These are phyloP conservation scores for Aschersonia sp. DNA, from an alignment of 2,329 filamentous ascomycete genomes.

Conservation along the genomic window DNA sequence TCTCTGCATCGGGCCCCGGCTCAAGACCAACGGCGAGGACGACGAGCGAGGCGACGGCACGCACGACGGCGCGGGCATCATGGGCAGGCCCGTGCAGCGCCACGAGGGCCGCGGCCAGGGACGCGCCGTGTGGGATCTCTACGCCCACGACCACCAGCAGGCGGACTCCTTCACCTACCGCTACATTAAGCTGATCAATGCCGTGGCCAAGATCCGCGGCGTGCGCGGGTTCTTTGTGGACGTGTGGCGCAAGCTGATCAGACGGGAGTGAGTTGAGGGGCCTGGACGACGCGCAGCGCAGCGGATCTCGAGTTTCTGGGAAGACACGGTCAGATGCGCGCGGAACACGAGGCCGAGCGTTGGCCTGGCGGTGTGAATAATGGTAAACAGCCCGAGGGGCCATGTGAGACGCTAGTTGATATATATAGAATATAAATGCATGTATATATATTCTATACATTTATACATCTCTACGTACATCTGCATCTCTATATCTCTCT, in stretches of 20 bases:
- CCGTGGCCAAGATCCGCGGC: not conserved
- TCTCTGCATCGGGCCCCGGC: constrained; percentile 41
- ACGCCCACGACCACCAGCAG: constrained; percentile 41
- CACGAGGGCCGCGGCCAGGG: constrained; percentile 24
- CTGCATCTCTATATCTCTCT: too few species aligned
- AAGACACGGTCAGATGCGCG: too few species aligned
- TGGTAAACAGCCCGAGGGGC: too few species aligned
- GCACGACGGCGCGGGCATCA: too few species aligned
- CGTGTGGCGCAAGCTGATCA: not conserved
- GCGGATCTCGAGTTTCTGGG: too few species aligned
- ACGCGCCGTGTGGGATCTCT: constrained; percentile 43
- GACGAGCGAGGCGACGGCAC: too few species aligned
- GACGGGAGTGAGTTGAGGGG: not conserved
- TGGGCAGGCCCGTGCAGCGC: constrained; percentile 5
- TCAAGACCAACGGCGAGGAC: constrained; percentile 9
- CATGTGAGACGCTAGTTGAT: too few species aligned
- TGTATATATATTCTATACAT: not conserved
- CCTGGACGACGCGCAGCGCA: too few species aligned
- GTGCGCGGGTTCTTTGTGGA: not conserved
- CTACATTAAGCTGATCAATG: constrained; percentile 38
- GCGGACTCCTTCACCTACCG: constrained; percentile 40
- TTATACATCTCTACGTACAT: too few species aligned
- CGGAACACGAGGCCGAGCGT: too few species aligned
- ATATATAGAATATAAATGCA: not conserved
- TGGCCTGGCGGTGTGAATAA: too few species aligned